Evolutionary conservation across 345 rosid genomes (phyloP), one percentile per base, ranked within the genome.

Genomic region (Schrenkiella parvula): DNA sequence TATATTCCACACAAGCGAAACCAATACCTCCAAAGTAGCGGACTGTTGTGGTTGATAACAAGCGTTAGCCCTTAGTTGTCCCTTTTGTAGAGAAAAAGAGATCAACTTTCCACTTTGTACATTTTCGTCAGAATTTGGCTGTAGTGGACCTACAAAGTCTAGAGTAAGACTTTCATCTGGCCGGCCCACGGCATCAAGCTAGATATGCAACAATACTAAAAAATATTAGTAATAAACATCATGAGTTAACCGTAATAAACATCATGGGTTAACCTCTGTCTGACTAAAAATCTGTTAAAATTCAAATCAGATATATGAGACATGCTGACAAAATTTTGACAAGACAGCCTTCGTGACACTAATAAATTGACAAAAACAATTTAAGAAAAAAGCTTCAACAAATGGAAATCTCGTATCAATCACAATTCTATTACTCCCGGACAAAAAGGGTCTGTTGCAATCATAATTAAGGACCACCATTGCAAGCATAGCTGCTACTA

Each of bases 101-200:
- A 85, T 73, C 32, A 85, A 47, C 72, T 86, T 93, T 79, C 88
- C 96, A 82, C 80, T 88, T 72, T 82, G 87, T 35, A 74, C 62
- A 82, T 65, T 88, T 32, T 88, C 95, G 43, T 85, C 88, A 54
- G 57, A 66, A 42, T 55, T 79, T 44, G 79, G 82, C 70, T 80
- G 88, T 43, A 93, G 72, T 8, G 89, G 95, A 48, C 91, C 88
- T 63, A 84, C 76, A 72, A 91, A 76, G 84, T 91, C 96, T 32
- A 89, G 38, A 12, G 96, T 80, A 64, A 93, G 86, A 84, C 91
- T 89, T 85, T 93, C 98, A 76, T 93, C 98, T 50, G 97, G 87
- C 80, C 97, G 82, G 60, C 98, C 97, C 19, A 76, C 74, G 58
- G 97, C 89, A 72, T 91, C 97, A 81, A 93, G 77, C 98, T 93